Evolutionary conservation across 768 basidiomycete genomes (phyloP), one percentile per base, ranked within the genome.

Genomic region (Austroboletus festivus): DNA sequence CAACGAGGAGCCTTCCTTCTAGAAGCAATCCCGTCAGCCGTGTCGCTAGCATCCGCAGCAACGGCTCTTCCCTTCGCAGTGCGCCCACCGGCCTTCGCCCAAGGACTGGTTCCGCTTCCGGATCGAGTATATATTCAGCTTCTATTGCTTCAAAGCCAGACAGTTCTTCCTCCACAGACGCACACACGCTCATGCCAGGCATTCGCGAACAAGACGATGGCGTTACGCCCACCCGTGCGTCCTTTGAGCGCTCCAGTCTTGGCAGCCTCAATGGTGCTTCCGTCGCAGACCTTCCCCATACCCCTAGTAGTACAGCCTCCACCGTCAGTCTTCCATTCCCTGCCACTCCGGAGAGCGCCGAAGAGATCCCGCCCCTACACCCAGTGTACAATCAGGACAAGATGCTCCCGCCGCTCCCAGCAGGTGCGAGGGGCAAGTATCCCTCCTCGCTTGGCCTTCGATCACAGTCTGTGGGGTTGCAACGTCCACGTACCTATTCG

Each of bases 401-500:
- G 53, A 46, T 47, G 0, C 61, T 70, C 6, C 69, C 69, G 0
- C 65, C 69, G 24, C 55, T 70, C n/a, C 63, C 69, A 42, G 19
- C 50, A 0, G 4, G 20, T 2, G 12, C 3, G 3, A 57, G 40
- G 38, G 47, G 45, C 26, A 67, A 61, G 38, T 60, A 62, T 38
- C 52, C 65, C 8, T 57, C 57, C 21, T 31, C 46, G 21, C 47
- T 58, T 3, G 23, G 53, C 20, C 60, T 57, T 23, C 53, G 47
- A 2, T 50, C 57, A 2, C 55, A 43, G 12, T 15, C 41, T 1
- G 39, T 30, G 12, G 45, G 21, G 2, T 19, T 62, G 37, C 60
- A 50, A 23, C 59, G 71, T 55, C 53, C 63, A 6, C 61, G 66
- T 57, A 73, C 46, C 68, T 74, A 62, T 61, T 69, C 40, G 33